Percentiles rank a stretch among this genome's conserved stretches.
Conservation (phyloP, 768 basidiomycete species). For the Sutorius australiensis region DNA sequence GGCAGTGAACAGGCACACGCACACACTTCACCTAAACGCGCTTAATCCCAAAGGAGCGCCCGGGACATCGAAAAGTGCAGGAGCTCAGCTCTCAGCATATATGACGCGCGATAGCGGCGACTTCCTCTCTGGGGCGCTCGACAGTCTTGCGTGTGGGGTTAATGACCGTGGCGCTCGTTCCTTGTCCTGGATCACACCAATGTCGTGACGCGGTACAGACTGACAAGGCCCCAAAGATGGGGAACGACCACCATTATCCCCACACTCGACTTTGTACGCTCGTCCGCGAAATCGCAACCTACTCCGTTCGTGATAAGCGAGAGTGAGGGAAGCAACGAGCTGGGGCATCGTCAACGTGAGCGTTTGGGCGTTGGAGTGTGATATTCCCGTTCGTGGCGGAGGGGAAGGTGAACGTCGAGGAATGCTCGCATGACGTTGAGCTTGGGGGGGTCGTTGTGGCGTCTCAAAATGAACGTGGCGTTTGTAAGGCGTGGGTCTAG, state of each 20-base stretch:
- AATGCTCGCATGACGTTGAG: slow-evolving; percentile 3
- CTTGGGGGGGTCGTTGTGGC: not conserved
- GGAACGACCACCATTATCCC: slow-evolving; percentile 13
- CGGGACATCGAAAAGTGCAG: not conserved
- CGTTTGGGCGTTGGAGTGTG: slow-evolving; percentile 5
- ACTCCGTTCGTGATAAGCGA: slow-evolving; percentile 24
- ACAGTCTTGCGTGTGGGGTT: slow-evolving; percentile 9
- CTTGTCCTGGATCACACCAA: not conserved
- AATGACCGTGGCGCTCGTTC: slow-evolving; percentile 1
- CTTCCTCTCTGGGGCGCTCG: slow-evolving; percentile 16
- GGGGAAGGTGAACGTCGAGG: slow-evolving; percentile 26
- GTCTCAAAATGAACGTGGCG: slow-evolving; percentile 26
- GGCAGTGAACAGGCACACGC: not conserved
- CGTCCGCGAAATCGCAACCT: slow-evolving; percentile 21
- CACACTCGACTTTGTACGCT: not conserved
- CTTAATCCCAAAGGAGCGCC: not conserved
- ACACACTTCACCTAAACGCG: not conserved
- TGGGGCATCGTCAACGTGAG: slow-evolving; percentile 29
- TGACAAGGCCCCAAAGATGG: slow-evolving; percentile 1
- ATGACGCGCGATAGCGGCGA: slow-evolving; percentile 25
- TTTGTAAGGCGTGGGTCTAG: slow-evolving; percentile 5
- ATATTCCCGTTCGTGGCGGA: slow-evolving; percentile 13
- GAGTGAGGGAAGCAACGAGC: slow-evolving; percentile 29
- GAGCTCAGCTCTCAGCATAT: slow-evolving; percentile 22
- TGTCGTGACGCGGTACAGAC: not conserved